phyloP scores from a whole-genome alignment of 2,329 filamentous ascomycete genomes.

The Aspergillus sp. region DNA sequence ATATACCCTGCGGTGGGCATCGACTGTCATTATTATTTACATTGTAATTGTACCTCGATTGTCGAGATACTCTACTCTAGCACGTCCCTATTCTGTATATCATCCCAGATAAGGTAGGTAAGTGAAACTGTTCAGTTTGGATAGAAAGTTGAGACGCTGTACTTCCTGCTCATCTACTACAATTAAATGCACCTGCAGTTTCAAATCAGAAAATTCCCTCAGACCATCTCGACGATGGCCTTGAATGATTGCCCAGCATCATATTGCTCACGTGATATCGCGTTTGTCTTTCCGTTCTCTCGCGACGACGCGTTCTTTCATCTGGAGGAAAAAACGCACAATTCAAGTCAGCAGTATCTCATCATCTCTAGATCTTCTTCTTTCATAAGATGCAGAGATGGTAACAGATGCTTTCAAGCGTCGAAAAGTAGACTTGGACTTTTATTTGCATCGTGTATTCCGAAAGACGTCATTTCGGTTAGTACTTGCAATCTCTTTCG shows the following conservation, averaged over 20 bases:
- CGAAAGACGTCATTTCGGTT: constrained; percentile 70
- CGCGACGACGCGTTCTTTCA: not conserved
- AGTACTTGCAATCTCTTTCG: constrained; percentile 3
- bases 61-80: too few species aligned
- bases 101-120: too few species aligned
- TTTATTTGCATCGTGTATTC: constrained; percentile 69
- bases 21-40: not conserved
- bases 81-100: too few species aligned
- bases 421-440: constrained; percentile 59
- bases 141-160: too few species aligned
- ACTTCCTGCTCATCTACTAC: too few species aligned
- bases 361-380: not conserved
- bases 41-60: too few species aligned
- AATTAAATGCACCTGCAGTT: too few species aligned
- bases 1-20: constrained; percentile 10
- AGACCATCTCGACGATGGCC: not conserved
- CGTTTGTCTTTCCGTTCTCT: constrained; percentile 4
- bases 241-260: constrained; percentile 6
- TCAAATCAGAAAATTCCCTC: too few species aligned
- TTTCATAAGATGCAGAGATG: constrained; percentile 25
- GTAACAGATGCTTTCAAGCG: constrained; percentile 16
- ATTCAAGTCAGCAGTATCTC: not conserved
- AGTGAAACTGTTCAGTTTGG: too few species aligned
- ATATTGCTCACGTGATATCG: constrained; percentile 22
- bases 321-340: not conserved